Evolutionary conservation across 108 stramenopile species (phyloP).

Genomic region (Licmophora abbreviata): DNA sequence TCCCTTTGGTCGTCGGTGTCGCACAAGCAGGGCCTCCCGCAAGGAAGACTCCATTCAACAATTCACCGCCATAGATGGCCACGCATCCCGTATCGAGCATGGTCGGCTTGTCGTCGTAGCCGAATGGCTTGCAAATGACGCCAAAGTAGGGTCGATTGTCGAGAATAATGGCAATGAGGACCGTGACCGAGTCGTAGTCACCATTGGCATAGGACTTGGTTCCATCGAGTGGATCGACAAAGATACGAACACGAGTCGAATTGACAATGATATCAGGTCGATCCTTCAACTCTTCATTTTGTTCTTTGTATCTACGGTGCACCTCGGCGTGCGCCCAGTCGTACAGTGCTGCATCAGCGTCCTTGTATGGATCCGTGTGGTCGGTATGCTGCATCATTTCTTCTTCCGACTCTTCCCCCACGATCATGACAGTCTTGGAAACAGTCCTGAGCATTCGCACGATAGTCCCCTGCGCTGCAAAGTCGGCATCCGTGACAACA

Average conservation of each 20-base stretch:
- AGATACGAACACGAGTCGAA: slow-evolving; percentile 33
- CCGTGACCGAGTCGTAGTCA: slow-evolving; percentile 60
- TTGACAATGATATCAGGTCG: slow-evolving; percentile 14
- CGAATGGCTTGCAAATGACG: slow-evolving; percentile 58
- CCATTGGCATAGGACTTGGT: slow-evolving; percentile 69
- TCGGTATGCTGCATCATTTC: slow-evolving; percentile 19
- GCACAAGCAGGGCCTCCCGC: slow-evolving; percentile 18
- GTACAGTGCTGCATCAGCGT: slow-evolving; percentile 8
- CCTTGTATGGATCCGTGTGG: slow-evolving; percentile 8
- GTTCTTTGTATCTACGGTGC: slow-evolving; percentile 7
- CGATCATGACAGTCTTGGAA: slow-evolving; percentile 22
- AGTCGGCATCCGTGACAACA: slow-evolving; percentile 55
- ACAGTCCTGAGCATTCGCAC: slow-evolving; percentile 15
- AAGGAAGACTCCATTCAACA: slow-evolving; percentile 35
- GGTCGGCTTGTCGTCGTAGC: slow-evolving; percentile 19
- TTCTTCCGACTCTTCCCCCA: slow-evolving; percentile 50
- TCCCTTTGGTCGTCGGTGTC: neutral
- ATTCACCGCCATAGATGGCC: slow-evolving; percentile 43
- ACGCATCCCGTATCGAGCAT: slow-evolving; percentile 39
- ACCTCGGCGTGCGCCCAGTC: slow-evolving; percentile 15
- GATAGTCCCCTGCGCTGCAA: slow-evolving; percentile 42
- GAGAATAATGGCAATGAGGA: slow-evolving; percentile 52
- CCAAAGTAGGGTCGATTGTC: slow-evolving; percentile 49
- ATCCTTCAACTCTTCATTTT: slow-evolving; percentile 4
- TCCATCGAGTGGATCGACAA: slow-evolving; percentile 84